Evolutionary conservation across 441 rosid genomes (phyloP), one percentile per base, ranked within the genome.

Genomic region (Theobroma grandiflorum): DNA sequence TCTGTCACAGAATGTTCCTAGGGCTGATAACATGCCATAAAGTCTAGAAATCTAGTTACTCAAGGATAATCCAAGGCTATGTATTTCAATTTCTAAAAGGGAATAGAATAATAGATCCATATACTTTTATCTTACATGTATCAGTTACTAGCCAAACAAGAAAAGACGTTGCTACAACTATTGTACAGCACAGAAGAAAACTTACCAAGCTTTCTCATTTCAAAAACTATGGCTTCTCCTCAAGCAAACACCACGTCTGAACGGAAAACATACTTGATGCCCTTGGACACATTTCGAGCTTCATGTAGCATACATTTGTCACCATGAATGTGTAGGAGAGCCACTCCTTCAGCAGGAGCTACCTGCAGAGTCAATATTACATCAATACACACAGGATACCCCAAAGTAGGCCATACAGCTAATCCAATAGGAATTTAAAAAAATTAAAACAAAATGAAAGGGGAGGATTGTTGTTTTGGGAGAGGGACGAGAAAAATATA

Each of bases 231-330:
- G 16, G 38, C 50, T 11, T n/a, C 72, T 33, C 61, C 10, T 93
- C 91, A 95, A 81, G 97, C 98, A 89, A 96, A 96, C 84, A 85
- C 93, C 22, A 95, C 98, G 83, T 95, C 99, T 16, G 98, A 95
- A 67, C 98, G 95, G 81, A 93, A 89, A 64, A 96, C 90, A 81
- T 95, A 96, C 88, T 96, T 93, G 82, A 89, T 86, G 3, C 99
- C 99, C 80, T 89, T 91, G 5, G 89, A 76, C 53, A 95, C 95
- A 37, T 90, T 93, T 52, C 87, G 88, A 22, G 95, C 96, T 91
- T 95, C 98, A 75, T 93, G 99, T 88, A 96, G 82, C 98, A 95
- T 81, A 74, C 98, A 94, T 82, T 91, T 93, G 83, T 91, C 95
- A 59, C 98, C 99, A 77, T 94, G 99, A 79, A 97, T 88, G 82